These are phyloP conservation scores for Histomonas meleagridis DNA, from an alignment of 208 protist genomes.

Conservation along the genomic window DNA sequence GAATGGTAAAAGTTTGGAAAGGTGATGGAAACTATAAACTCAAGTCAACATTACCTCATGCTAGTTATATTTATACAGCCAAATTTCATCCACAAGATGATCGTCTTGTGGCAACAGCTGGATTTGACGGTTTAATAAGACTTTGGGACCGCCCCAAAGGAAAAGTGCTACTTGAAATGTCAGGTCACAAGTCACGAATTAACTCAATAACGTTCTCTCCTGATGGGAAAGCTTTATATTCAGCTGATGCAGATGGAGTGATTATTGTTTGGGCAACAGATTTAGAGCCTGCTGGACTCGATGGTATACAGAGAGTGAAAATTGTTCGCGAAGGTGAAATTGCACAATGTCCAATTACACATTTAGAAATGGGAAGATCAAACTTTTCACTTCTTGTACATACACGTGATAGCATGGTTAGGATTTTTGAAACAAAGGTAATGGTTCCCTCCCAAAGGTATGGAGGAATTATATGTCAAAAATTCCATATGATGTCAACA, in stretches of 20 bases:
- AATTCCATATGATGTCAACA: not conserved
- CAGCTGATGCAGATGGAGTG: not conserved
- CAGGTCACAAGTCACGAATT: not conserved
- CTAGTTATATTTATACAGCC: not conserved
- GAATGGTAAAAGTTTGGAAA: not conserved
- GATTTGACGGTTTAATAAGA: not conserved
- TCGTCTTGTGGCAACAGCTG: not conserved
- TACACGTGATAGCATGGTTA: not conserved
- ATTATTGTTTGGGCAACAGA: not conserved
- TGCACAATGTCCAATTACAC: not conserved
- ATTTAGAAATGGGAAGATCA: not conserved
- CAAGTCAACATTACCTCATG: not conserved
- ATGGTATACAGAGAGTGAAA: not conserved
- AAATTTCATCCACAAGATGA: conserved; percentile 2
- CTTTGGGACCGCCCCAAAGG: not conserved
- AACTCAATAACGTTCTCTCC: not conserved
- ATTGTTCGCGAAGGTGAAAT: conserved; percentile 15
- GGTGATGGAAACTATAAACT: not conserved
- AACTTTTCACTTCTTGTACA: not conserved
- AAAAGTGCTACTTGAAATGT: not conserved
- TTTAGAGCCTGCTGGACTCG: not conserved
- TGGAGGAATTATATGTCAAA: not conserved
- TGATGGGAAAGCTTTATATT: not conserved
- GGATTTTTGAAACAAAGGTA: conserved; percentile 27
- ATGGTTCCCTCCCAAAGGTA: conserved; percentile 21